Conservation (phyloP, 1,284 basidiomycete species). For the Xerocomus amazonicus region DNA sequence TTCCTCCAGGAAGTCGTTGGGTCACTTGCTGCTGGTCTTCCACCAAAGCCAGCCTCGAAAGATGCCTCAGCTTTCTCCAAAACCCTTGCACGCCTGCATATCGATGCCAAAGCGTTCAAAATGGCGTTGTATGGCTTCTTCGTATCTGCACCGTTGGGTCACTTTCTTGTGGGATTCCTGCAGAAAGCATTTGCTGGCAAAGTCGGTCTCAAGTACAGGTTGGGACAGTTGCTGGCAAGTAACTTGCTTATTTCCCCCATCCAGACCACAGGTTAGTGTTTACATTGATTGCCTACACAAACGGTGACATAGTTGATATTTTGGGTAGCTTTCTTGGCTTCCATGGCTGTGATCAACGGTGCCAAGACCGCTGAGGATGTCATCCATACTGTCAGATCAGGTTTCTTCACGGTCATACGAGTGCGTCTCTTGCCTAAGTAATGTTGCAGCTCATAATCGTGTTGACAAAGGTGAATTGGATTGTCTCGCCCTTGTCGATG, state of each 20-base stretch:
- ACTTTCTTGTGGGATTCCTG: constrained; percentile 66
- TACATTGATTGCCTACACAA: too few species aligned
- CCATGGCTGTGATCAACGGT: constrained; percentile 84
- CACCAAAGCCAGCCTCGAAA: constrained; percentile 48
- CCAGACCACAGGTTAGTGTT: constrained; percentile 60
- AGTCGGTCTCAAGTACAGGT: constrained; percentile 62
- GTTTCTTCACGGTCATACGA: constrained; percentile 73
- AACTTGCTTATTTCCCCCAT: constrained; percentile 80
- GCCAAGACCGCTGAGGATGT: constrained; percentile 67
- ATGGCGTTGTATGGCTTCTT: constrained; percentile 84
- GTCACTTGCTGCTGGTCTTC: constrained; percentile 61
- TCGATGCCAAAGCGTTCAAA: constrained; percentile 68
- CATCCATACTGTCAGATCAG: constrained; percentile 65
- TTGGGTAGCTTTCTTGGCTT: constrained; percentile 57
- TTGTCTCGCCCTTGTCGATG: constrained; percentile 33
- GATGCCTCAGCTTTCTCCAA: constrained; percentile 52
- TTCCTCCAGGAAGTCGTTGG: constrained; percentile 82
- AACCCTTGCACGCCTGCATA: constrained; percentile 51
- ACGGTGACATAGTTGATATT: constrained; percentile 19
- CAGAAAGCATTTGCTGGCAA: constrained; percentile 77
- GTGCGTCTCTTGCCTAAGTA: constrained; percentile 37
- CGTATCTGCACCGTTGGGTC: constrained; percentile 81
- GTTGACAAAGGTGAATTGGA: constrained; percentile 30
- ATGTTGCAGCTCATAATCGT: background rate
- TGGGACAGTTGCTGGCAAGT: constrained; percentile 75